phyloP scores from a whole-genome alignment of 495 filamentous ascomycete genomes.

The Hypoxylon perforatum region DNA sequence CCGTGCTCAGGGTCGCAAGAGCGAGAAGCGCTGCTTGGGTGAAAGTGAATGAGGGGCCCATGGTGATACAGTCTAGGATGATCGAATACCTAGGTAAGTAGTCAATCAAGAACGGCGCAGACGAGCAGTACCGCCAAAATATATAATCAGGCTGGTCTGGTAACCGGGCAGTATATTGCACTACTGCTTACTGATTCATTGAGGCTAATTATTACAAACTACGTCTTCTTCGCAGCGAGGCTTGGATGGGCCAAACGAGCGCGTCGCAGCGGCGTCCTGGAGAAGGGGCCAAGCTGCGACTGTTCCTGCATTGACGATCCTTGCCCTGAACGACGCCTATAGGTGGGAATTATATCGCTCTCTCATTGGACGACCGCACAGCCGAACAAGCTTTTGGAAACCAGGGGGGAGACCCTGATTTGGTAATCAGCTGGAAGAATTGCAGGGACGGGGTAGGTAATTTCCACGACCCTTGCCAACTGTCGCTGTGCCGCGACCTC shows the following conservation, averaged over 20 bases:
- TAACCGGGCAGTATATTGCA: not conserved
- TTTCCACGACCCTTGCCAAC: not conserved
- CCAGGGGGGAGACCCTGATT: not conserved
- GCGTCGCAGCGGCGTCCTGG: not conserved
- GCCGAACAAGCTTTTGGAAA: no score
- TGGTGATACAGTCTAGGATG: conserved; percentile 6
- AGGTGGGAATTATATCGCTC: no score
- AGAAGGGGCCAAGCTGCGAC: conserved; percentile 4
- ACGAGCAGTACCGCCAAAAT: not conserved
- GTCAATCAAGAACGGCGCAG: not conserved
- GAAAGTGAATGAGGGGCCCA: conserved; percentile 17
- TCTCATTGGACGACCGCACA: no score
- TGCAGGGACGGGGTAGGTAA: not conserved
- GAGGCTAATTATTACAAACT: conserved; percentile 8
- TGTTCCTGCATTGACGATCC: conserved; percentile 6
- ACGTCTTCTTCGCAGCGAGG: conserved; percentile 13
- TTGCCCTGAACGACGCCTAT: not conserved
- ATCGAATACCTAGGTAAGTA: no score
- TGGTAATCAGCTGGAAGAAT: not conserved
- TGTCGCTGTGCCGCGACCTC: not conserved
- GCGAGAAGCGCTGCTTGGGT: conserved; percentile 26
- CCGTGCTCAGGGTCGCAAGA: conserved; percentile 22
- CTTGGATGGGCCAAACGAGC: conserved; percentile 4
- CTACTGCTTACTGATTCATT: not conserved
- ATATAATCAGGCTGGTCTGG: not conserved